A percentile compares a stretch with the other conserved stretches of the same genome.
Evolutionary conservation across 2,329 filamentous ascomycete species (phyloP).

Genomic region (Aspergillus glaucus): DNA sequence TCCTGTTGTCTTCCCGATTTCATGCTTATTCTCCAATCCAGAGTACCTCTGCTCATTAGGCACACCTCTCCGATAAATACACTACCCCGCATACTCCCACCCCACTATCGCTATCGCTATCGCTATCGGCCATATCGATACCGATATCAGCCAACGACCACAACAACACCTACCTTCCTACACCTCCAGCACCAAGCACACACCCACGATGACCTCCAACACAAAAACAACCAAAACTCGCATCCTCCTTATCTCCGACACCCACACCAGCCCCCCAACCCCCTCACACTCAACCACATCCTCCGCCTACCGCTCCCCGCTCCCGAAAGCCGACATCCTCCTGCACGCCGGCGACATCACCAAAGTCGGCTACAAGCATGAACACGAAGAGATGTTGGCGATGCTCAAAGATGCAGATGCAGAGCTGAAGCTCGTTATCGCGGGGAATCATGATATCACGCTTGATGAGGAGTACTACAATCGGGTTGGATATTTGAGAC

Average conservation of each 20-base stretch:
- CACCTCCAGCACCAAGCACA: not conserved
- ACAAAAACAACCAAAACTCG: constrained; percentile 31
- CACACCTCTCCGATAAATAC: no score
- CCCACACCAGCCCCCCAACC: constrained; percentile 27
- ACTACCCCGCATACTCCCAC: no score
- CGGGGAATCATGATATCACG: constrained; percentile 57
- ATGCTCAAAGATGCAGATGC: constrained; percentile 47
- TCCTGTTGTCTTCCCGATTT: no score
- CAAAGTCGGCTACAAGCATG: constrained; percentile 40
- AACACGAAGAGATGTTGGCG: constrained; percentile 44
- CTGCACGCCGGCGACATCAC: constrained; percentile 57
- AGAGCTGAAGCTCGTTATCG: constrained; percentile 55
- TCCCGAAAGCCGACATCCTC: constrained; percentile 48
- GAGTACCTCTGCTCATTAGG: no score
- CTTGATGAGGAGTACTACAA: constrained; percentile 48
- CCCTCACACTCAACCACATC: constrained; percentile 13
- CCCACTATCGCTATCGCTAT: not conserved
- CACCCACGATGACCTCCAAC: constrained; percentile 6
- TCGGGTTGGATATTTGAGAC: constrained; percentile 19
- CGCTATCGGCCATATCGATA: not conserved
- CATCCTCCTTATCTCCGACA: constrained; percentile 40
- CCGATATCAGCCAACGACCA: not conserved
- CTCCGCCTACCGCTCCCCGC: constrained; percentile 34
- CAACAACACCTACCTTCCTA: constrained; percentile 1
- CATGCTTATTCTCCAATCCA: no score